These are phyloP conservation scores for Euphorbia tirucalli DNA, from an alignment of 345 rosid genomes.

Conservation along the genomic window DNA sequence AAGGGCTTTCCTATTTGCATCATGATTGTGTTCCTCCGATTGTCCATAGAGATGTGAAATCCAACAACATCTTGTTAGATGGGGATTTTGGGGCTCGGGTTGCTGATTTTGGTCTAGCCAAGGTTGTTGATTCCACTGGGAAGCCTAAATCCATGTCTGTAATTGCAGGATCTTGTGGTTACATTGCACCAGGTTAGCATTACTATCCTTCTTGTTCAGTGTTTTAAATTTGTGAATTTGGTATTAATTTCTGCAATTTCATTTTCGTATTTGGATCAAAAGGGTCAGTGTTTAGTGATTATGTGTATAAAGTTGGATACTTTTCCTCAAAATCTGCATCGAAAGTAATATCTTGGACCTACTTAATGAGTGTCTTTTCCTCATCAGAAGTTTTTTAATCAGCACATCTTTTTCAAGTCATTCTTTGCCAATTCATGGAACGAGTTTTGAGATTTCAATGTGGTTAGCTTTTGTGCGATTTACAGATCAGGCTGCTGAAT, in stretches of 20 bases:
- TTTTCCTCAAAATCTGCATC: not conserved
- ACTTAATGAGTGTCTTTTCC: not conserved
- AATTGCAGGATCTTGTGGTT: slow-evolving; percentile 97
- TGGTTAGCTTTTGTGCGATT: not conserved
- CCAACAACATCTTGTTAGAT: slow-evolving; percentile 89
- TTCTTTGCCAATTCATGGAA: not conserved
- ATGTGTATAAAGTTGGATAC: not conserved
- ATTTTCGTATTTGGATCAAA: not conserved
- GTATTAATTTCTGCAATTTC: not conserved
- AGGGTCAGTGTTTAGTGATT: not conserved
- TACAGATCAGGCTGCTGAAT: not conserved
- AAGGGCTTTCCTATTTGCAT: slow-evolving; percentile 92
- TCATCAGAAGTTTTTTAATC: too few species aligned
- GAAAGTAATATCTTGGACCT: not conserved
- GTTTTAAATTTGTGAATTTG: not conserved
- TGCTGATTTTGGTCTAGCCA: slow-evolving; percentile 97
- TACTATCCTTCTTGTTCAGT: not conserved
- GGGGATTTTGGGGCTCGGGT: slow-evolving; percentile 90
- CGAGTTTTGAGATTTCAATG: not conserved
- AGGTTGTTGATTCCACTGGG: slow-evolving; percentile 66
- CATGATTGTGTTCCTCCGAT: slow-evolving; percentile 94
- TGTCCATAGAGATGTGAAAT: slow-evolving; percentile 94
- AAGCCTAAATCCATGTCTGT: slow-evolving; percentile 91
- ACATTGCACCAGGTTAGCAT: slow-evolving; percentile 94
- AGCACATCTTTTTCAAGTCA: not conserved